Evolutionary conservation across 805 yeast genomes (phyloP).

Genomic region (Limtongia smithiae): DNA sequence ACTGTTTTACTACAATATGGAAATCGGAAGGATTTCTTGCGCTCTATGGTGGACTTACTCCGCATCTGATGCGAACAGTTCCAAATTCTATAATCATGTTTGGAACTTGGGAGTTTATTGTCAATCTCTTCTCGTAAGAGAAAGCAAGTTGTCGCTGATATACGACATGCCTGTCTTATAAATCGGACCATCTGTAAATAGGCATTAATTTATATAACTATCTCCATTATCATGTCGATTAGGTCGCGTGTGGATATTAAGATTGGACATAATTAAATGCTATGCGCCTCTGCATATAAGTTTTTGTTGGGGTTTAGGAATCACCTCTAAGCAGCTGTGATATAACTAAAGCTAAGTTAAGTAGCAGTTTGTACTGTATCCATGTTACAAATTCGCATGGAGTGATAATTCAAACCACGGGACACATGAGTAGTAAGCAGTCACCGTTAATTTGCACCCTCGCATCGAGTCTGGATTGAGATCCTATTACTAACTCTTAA

Average conservation of each 20-base stretch:
- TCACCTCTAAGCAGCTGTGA: constrained; percentile 49
- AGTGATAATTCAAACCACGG: no score
- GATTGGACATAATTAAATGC: constrained; percentile 47
- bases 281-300: no score
- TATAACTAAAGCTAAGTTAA: constrained; percentile 43
- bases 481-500: no score
- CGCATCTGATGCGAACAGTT: constrained; percentile 92
- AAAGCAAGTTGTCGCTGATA: not conserved
- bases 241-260: constrained; percentile 48
- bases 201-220: constrained; percentile 41
- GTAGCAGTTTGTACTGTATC: no score
- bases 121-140: constrained; percentile 44
- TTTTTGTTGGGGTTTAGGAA: no score
- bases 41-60: constrained; percentile 97
- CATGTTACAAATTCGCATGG: no score
- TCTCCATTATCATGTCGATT: constrained; percentile 42
- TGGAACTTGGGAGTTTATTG: constrained; percentile 94
- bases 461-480: no score
- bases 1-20: constrained; percentile 78
- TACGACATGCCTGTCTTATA: constrained; percentile 16
- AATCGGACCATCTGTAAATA: constrained; percentile 37
- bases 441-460: no score
- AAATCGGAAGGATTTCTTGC: constrained; percentile 90
- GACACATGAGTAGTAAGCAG: no score
- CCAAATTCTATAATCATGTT: constrained; percentile 98